Evolutionary conservation across 805 yeast species (phyloP), one percentile per base, ranked within the genome.

Genomic region (Hanseniaspora mollemarum): DNA sequence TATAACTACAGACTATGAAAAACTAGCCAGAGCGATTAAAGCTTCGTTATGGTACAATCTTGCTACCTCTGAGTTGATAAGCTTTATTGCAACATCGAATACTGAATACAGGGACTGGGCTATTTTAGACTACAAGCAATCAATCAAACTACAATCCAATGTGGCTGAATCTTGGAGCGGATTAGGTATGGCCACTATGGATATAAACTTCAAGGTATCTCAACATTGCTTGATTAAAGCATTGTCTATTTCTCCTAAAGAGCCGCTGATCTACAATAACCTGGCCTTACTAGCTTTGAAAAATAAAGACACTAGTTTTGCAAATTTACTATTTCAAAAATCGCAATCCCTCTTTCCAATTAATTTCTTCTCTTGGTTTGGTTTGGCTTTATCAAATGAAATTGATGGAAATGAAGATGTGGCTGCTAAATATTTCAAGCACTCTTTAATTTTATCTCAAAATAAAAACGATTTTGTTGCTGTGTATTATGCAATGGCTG

Each of bases 201-300:
- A 77, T 2, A 64, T 71, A 3, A 83, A 78, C 56, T 80, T 90
- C 0, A 73, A 75, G 43, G 83, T 86, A 6, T 71, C 96, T 0
- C 99, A 92, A 65, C 99, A 92, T 66, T 87, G 96, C 62, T 86
- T 84, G 58, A 83, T 92, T 58, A 82, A 85, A 55, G 88, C 96
- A 0, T 67, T 80, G 2, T 72, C 84, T 0, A 65, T 87, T 36
- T 81, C 84, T 43, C 76, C 83, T 6, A 76, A 77, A 49, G 84
- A 83, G 51, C 75, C 81, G 3, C 67, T 67, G 16, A 74, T 80
- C 4, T 92, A 96, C 96, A 73, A 80, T 15, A 85, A 86, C 57
- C 67, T 92, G 53, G 96, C 94, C 0, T 74, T 83, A 6, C 68
- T 92, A 32, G 88, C 84, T 57, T 66, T 90, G 53, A 71, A 75